These are phyloP conservation scores for Emericellopsis cladophorae DNA, from an alignment of 2,329 filamentous ascomycete species.

Conservation along the genomic window DNA sequence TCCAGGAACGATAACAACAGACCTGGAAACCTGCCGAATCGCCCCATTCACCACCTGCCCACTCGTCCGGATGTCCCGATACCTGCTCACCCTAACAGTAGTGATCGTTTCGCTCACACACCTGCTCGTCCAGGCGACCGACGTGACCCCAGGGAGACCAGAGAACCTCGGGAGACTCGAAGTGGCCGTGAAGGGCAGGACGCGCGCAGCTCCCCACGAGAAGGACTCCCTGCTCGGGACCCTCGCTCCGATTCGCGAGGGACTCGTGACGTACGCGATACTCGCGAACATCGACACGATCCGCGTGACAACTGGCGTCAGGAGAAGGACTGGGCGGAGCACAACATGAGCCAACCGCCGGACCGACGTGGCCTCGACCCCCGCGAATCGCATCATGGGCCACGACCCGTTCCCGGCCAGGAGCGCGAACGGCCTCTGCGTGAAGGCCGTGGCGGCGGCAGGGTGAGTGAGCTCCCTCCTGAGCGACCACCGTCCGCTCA, in stretches of 20 bases:
- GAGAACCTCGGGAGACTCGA: conserved; percentile 8
- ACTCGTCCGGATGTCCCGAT: conserved; percentile 46
- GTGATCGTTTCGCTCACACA: no score
- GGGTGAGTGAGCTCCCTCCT: conserved; percentile 14
- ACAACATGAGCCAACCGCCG: no score
- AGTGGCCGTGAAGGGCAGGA: conserved; percentile 13
- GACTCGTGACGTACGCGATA: conserved; percentile 9
- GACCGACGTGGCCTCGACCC: not conserved
- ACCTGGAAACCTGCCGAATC: conserved; percentile 22
- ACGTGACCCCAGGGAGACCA: conserved; percentile 22
- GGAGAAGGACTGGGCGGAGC: conserved; percentile 25
- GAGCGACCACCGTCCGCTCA: conserved; percentile 15
- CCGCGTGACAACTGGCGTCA: conserved; percentile 20
- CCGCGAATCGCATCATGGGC: not conserved
- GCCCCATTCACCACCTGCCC: conserved; percentile 31
- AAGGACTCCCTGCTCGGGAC: conserved; percentile 11
- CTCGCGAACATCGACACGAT: conserved; percentile 5
- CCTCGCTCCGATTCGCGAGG: conserved; percentile 17
- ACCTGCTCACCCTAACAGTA: conserved; percentile 22
- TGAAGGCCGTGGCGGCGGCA: conserved; percentile 12
- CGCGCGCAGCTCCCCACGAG: conserved; percentile 4
- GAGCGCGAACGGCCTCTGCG: conserved; percentile 27
- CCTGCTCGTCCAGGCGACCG: no score
- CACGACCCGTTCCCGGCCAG: conserved; percentile 7
- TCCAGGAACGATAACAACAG: conserved; percentile 14